A percentile compares a stretch with the other conserved stretches of the same genome.
Evolutionary conservation across 192 early-diverging fungal species (phyloP).

Genomic region (Umbelopsis sp.): DNA sequence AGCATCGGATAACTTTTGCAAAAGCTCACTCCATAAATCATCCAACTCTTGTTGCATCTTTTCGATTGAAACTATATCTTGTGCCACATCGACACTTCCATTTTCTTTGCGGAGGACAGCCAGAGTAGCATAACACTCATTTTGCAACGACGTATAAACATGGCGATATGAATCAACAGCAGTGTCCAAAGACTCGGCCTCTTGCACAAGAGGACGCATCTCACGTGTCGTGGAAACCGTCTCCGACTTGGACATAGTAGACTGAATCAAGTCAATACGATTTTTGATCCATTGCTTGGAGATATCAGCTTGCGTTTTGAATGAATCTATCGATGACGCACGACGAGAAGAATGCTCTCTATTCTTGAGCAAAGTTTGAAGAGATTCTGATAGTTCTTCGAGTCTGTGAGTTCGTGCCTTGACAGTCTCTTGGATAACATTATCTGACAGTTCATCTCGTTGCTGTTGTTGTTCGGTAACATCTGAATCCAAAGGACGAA

Average conservation of each 20-base stretch:
- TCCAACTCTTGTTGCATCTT: conserved; percentile 28
- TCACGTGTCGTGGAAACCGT: neutral
- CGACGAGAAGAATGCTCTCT: conserved; percentile 37
- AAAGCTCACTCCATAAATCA: conserved; percentile 17
- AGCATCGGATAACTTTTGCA: neutral
- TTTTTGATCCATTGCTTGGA: conserved; percentile 29
- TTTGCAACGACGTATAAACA: conserved; percentile 25
- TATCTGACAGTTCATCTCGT: conserved; percentile 32
- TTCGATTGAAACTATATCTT: conserved; percentile 18
- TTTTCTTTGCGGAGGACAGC: conserved; percentile 21
- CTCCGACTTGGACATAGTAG: neutral
- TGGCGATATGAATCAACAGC: conserved; percentile 25
- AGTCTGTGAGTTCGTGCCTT: conserved; percentile 21
- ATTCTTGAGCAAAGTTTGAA: conserved; percentile 27
- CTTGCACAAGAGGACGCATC: conserved; percentile 8
- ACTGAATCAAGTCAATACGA: conserved; percentile 7
- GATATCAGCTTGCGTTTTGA: conserved; percentile 26
- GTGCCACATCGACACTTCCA: neutral
- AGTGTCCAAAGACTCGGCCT: conserved; percentile 25
- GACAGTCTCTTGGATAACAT: conserved; percentile 31
- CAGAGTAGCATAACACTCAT: conserved; percentile 16
- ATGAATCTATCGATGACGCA: conserved; percentile 26
- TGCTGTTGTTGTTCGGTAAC: conserved; percentile 7
- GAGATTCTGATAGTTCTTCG: conserved; percentile 23
- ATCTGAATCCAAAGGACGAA: conserved; percentile 12